Conservation (phyloP, 176 grass and related monocot genomes). For the Carex scoparia region DNA sequence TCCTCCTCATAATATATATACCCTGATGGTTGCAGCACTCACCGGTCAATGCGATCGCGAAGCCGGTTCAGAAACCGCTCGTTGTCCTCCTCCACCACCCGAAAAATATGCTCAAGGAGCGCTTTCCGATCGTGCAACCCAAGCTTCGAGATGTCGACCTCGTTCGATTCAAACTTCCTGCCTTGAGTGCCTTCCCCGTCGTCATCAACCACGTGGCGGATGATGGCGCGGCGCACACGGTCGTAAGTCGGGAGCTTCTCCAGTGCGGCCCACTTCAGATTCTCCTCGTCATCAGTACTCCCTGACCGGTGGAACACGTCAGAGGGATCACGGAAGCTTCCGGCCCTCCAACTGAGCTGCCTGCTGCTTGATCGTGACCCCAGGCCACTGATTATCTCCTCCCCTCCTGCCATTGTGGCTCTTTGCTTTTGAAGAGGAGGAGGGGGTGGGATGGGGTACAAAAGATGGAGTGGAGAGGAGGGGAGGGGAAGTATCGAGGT, state of each 20-base stretch:
- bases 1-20: too few species aligned
- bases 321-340: conserved; percentile 24
- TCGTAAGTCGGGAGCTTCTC: conserved; percentile 98
- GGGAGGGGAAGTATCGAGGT: background rate
- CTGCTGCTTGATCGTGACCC: conserved; percentile 12
- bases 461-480: background rate
- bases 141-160: conserved; percentile 46
- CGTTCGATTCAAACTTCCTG: conserved; percentile 3
- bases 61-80: conserved; percentile 50
- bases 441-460: background rate
- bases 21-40: background rate
- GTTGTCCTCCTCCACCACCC: conserved; percentile 62
- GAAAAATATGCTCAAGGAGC: conserved; percentile 50
- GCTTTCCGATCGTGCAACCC: conserved; percentile 27
- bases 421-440: background rate
- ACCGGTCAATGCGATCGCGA: conserved; percentile 50
- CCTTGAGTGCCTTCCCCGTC: background rate
- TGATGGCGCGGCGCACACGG: conserved; percentile 52
- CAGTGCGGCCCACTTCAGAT: conserved; percentile 71
- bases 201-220: conserved; percentile 26
- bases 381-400: background rate
- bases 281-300: conserved; percentile 58
- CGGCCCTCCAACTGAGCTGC: conserved; percentile 12
- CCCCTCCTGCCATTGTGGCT: conserved; percentile 20
- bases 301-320: conserved; percentile 32